Conservation (phyloP, 2,329 filamentous ascomycete genomes). For the Tricladium varicosporioides region DNA sequence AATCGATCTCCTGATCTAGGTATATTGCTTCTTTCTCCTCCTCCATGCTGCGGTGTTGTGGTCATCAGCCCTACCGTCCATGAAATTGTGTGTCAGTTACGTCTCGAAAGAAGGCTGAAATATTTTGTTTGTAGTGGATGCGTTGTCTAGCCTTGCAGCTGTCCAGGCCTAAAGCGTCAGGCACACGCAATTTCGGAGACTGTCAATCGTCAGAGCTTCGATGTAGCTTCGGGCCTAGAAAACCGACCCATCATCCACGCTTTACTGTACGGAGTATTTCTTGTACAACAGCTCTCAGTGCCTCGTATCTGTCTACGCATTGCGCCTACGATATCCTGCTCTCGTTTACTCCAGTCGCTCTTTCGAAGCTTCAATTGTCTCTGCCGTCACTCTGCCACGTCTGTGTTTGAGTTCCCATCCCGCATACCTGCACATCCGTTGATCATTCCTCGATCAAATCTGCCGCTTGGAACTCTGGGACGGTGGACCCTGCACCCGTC, state of each 20-base stretch:
- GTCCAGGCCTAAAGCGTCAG: background rate
- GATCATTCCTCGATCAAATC: slow-evolving; percentile 21
- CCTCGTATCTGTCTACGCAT: too few relatives aligned
- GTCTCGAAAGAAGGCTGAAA: slow-evolving; percentile 16
- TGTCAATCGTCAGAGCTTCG: background rate
- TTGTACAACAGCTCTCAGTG: too few relatives aligned
- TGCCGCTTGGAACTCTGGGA: slow-evolving; percentile 24
- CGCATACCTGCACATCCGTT: background rate
- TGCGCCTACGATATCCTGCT: too few relatives aligned
- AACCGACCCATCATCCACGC: background rate
- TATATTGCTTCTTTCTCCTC: slow-evolving; percentile 23
- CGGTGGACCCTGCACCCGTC: slow-evolving; percentile 19
- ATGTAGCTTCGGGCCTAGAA: background rate
- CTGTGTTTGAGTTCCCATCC: background rate
- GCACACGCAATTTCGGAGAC: background rate
- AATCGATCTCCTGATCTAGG: slow-evolving; percentile 51
- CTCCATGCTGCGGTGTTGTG: slow-evolving; percentile 22
- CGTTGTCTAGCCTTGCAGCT: background rate
- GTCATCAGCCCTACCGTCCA: background rate
- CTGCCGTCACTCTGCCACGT: background rate
- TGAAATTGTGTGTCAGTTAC: slow-evolving; percentile 8
- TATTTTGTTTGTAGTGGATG: background rate
- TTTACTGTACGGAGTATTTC: too few relatives aligned
- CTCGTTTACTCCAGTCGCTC: background rate
- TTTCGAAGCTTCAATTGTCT: background rate